These are phyloP conservation scores for Starmerella vaccinii DNA, from an alignment of 805 yeast genomes.

Conservation along the genomic window DNA sequence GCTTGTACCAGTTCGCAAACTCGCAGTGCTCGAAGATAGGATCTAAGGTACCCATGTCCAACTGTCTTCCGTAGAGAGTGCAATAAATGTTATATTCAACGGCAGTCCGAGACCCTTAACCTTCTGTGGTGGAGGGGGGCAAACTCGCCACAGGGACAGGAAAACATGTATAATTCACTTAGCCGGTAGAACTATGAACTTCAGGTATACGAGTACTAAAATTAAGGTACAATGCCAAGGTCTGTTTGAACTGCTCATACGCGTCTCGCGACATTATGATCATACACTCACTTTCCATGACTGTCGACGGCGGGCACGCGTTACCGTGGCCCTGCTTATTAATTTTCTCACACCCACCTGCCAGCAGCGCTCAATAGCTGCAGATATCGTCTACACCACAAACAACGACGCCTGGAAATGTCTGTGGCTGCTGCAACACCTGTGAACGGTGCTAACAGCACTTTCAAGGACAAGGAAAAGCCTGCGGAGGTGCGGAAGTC, in stretches of 20 bases:
- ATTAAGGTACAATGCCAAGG: too few species aligned
- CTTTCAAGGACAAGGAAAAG: constrained; percentile 86
- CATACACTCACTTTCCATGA: too few species aligned
- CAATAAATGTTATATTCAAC: not conserved
- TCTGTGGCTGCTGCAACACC: constrained; percentile 9
- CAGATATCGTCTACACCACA: not conserved
- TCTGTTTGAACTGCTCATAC: too few species aligned
- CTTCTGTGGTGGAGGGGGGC: too few species aligned
- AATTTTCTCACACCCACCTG: not conserved
- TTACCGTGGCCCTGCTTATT: not conserved
- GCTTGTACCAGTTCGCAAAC: constrained; percentile 42
- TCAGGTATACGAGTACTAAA: too few species aligned
- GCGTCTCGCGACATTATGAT: too few species aligned
- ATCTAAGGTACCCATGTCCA: not conserved
- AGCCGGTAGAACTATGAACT: too few species aligned
- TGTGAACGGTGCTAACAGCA: constrained; percentile 44
- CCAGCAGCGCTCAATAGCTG: not conserved
- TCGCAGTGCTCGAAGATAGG: constrained; percentile 12
- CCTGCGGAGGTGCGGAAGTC: constrained; percentile 89
- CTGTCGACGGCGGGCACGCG: not conserved
- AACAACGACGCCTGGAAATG: not conserved
- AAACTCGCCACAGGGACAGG: too few species aligned
- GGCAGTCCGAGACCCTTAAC: not conserved
- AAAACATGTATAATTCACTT: too few species aligned
- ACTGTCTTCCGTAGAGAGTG: not conserved